These are phyloP conservation scores for Lactarius deliciosus DNA, from an alignment of 768 basidiomycete genomes.

Conservation along the genomic window DNA sequence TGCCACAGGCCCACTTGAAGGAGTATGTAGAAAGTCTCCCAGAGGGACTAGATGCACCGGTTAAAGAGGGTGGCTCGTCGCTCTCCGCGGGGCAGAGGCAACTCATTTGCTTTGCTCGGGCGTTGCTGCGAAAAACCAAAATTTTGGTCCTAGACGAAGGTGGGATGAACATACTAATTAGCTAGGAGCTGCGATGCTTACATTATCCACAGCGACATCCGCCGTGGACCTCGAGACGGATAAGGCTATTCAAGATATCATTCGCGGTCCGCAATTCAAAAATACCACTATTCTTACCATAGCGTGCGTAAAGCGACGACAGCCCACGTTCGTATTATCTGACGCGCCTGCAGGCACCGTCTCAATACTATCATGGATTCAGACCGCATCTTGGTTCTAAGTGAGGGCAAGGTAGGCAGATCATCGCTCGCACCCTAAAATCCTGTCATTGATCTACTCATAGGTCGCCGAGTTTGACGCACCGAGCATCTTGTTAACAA, in stretches of 20 bases:
- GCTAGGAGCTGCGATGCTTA: conserved; percentile 10
- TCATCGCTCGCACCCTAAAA: neutral
- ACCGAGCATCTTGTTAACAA: conserved; percentile 62
- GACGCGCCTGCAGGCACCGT: conserved; percentile 52
- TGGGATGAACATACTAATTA: conserved; percentile 31
- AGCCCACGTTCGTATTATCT: conserved; percentile 12
- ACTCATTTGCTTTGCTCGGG: conserved; percentile 85
- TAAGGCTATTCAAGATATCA: conserved; percentile 82
- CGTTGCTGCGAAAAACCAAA: conserved; percentile 78
- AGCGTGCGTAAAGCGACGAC: conserved; percentile 53
- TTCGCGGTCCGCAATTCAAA: conserved; percentile 73
- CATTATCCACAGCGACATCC: conserved; percentile 59
- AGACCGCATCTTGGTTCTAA: conserved; percentile 78
- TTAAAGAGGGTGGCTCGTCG: conserved; percentile 78
- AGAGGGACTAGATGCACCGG: conserved; percentile 67
- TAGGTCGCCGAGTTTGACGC: conserved; percentile 79
- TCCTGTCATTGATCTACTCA: conserved; percentile 10
- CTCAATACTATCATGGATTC: conserved; percentile 84
- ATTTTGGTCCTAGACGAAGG: conserved; percentile 94
- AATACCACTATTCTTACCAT: conserved; percentile 85
- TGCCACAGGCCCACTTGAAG: conserved; percentile 59
- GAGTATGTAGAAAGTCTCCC: conserved; percentile 64
- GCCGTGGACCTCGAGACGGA: conserved; percentile 92
- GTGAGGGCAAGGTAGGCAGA: conserved; percentile 60
- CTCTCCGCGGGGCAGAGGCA: conserved; percentile 86